Percentiles rank a stretch among this genome's conserved stretches.
These are phyloP conservation scores for Pseudocercospora musae DNA, from an alignment of 2,329 filamentous ascomycete species.

Conservation along the genomic window DNA sequence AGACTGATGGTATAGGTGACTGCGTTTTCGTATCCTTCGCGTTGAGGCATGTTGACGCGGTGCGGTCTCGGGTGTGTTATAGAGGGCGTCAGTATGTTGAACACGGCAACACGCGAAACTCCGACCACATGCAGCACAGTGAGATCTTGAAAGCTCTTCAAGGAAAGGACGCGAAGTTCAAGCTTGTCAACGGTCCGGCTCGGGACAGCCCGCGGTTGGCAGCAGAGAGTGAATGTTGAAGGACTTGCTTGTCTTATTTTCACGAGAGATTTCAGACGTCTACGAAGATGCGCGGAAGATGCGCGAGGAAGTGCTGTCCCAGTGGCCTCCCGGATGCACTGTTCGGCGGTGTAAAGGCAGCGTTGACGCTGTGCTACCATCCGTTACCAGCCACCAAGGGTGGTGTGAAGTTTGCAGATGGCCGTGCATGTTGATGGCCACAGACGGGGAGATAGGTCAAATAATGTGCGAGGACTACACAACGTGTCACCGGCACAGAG, in stretches of 20 bases:
- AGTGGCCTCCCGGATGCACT: conserved; percentile 2
- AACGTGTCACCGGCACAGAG: neutral
- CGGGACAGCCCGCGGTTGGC: neutral
- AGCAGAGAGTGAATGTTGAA: conserved; percentile 1
- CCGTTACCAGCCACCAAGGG: neutral
- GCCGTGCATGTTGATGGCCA: neutral
- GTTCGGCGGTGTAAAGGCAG: conserved; percentile 1
- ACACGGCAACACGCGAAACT: neutral
- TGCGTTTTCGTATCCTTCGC: conserved; percentile 27
- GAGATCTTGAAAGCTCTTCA: conserved; percentile 1
- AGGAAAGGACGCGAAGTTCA: neutral
- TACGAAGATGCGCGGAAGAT: neutral
- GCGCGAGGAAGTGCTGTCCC: neutral
- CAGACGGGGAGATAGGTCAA: neutral
- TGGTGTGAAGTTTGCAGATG: neutral
- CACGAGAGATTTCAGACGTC: neutral
- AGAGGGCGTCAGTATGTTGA: neutral
- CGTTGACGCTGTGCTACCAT: conserved; percentile 2
- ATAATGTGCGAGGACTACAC: neutral
- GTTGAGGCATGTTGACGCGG: conserved; percentile 22
- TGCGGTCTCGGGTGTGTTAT: neutral
- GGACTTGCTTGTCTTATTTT: neutral
- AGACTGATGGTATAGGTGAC: conserved; percentile 32
- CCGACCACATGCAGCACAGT: conserved; percentile 3
- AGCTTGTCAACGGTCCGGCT: neutral